phyloP scores from a whole-genome alignment of 306 rosid genomes.

The Spatholobus suberectus region DNA sequence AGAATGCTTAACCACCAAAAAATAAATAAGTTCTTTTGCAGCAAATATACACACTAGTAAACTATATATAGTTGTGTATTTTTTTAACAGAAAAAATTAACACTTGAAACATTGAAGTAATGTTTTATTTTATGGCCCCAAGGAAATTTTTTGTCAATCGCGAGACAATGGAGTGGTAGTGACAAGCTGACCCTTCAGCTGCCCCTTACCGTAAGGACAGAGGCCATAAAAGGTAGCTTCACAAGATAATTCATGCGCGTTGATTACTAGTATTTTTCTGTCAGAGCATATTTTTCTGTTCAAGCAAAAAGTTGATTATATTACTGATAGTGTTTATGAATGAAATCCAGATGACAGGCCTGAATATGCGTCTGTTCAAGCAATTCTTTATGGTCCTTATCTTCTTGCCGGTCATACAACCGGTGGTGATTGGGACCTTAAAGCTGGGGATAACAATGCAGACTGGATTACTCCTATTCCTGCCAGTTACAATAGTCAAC shows the following conservation, averaged over 20 bases:
- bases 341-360: conserved; percentile 78
- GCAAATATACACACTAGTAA: not conserved
- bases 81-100: not conserved
- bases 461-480: conserved; percentile 82
- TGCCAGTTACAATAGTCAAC: conserved; percentile 53
- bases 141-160: conserved; percentile 70
- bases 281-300: not conserved
- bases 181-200: conserved; percentile 74
- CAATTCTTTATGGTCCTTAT: conserved; percentile 81
- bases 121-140: conserved; percentile 1
- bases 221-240: conserved; percentile 70
- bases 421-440: conserved; percentile 58
- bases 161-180: conserved; percentile 62
- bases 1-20: not conserved
- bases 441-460: conserved; percentile 36
- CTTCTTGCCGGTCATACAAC: conserved; percentile 73
- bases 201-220: conserved; percentile 75
- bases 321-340: conserved; percentile 38
- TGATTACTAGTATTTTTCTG: conserved; percentile 2
- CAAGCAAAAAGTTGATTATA: not conserved
- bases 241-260: not conserved
- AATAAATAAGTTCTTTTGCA: not conserved
- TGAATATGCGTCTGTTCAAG: conserved; percentile 64
- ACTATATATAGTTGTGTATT: not conserved
- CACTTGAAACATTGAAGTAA: not conserved